phyloP scores from a whole-genome alignment of 1,284 basidiomycete species.

The Sporisorium iseilematis-ciliati region DNA sequence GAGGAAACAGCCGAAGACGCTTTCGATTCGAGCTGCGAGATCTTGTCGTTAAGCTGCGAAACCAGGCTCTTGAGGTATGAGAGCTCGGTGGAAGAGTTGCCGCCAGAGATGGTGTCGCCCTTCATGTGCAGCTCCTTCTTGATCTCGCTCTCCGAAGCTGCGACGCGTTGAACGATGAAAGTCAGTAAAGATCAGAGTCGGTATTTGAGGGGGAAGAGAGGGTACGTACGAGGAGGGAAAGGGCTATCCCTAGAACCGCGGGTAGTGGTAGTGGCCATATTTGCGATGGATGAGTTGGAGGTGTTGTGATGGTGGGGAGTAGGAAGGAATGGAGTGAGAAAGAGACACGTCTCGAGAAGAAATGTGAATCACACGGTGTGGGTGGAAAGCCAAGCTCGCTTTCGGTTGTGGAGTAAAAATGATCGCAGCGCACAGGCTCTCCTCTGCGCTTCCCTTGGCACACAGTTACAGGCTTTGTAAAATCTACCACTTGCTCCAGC shows the following conservation, averaged over 20 bases:
- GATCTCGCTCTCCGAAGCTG: slow-evolving; percentile 42
- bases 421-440: neutral
- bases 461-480: neutral
- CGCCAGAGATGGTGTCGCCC: slow-evolving; percentile 39
- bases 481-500: neutral
- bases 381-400: too few relatives aligned
- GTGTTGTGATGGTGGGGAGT: slow-evolving; percentile 9
- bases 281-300: slow-evolving; percentile 2
- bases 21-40: slow-evolving; percentile 54
- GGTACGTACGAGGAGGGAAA: slow-evolving; percentile 45
- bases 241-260: slow-evolving; percentile 53
- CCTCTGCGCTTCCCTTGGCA: neutral
- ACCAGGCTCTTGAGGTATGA: slow-evolving; percentile 67
- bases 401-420: too few relatives aligned
- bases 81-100: slow-evolving; percentile 51
- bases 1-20: slow-evolving; percentile 35
- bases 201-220: neutral
- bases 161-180: too few relatives aligned
- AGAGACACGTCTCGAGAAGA: slow-evolving; percentile 4
- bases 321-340: neutral
- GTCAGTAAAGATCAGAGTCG: slow-evolving; percentile 12
- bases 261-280: slow-evolving; percentile 53
- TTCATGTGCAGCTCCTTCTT: slow-evolving; percentile 50
- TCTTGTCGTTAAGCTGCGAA: slow-evolving; percentile 67
- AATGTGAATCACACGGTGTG: neutral